These are phyloP conservation scores for Harringtonia aguacate DNA, from an alignment of 2,329 filamentous ascomycete species.

Conservation along the genomic window DNA sequence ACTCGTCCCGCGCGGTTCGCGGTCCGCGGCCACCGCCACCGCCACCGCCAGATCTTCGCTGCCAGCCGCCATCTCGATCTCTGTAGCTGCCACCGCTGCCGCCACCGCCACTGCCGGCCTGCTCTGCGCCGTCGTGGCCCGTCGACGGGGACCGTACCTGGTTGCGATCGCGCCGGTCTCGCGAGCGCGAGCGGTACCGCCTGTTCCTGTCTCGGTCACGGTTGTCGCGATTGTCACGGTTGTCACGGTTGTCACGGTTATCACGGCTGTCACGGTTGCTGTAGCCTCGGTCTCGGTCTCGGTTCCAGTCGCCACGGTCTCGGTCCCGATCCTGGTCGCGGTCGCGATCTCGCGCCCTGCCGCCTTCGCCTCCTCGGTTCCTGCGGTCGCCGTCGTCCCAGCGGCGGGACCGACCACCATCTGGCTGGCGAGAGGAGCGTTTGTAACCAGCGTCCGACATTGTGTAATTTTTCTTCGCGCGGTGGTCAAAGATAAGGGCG, in stretches of 20 bases:
- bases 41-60: neutral
- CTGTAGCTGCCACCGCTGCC: neutral
- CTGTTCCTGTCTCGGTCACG: constrained; percentile 4
- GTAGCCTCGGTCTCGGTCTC: constrained; percentile 1
- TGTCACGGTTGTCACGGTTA: constrained; percentile 1
- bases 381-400: constrained; percentile 1
- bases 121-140: too few relatives aligned
- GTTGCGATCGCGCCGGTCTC: constrained; percentile 7
- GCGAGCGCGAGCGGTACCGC: constrained; percentile 9
- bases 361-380: neutral
- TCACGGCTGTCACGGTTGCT: neutral
- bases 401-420: constrained; percentile 4
- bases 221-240: too few relatives aligned
- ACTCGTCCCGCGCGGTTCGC: neutral
- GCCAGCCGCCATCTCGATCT: neutral
- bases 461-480: neutral
- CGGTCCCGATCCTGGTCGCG: neutral
- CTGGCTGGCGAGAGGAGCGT: constrained; percentile 7
- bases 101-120: too few relatives aligned
- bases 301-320: constrained; percentile 1
- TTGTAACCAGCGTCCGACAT: constrained; percentile 10
- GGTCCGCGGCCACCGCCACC: neutral
- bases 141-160: neutral
- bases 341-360: neutral
- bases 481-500: neutral